Percentiles rank a stretch among this genome's conserved stretches.
phyloP scores from a whole-genome alignment of 345 rosid species.

The Euphorbia tirucalli region DNA sequence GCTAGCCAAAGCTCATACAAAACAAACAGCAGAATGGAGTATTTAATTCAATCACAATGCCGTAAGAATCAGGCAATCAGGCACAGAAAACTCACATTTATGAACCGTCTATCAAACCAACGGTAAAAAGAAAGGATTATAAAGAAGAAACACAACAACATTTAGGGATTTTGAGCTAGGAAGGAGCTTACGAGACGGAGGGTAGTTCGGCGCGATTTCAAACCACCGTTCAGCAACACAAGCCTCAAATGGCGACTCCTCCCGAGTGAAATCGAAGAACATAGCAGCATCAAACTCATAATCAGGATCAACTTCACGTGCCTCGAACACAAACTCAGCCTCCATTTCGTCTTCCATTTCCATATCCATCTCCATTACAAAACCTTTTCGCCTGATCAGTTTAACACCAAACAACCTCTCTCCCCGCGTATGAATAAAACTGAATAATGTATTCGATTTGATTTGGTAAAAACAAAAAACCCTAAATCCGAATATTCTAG shows the following conservation, averaged over 20 bases:
- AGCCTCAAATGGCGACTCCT: constrained; percentile 61
- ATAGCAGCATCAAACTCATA: constrained; percentile 91
- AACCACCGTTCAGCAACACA: constrained; percentile 73
- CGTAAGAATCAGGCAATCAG: background rate
- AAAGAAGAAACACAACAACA: background rate
- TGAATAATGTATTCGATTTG: background rate
- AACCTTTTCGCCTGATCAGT: background rate
- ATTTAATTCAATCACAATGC: background rate
- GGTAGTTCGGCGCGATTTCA: constrained; percentile 57
- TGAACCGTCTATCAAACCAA: background rate
- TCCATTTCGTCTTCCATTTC: constrained; percentile 49
- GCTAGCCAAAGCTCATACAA: background rate
- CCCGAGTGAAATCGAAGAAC: constrained; percentile 73
- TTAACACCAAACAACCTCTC: background rate
- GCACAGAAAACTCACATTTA: background rate
- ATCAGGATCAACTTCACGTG: constrained; percentile 67
- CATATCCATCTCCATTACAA: constrained; percentile 16
- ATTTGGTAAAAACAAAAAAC: background rate
- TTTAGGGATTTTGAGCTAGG: background rate
- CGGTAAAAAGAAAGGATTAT: background rate
- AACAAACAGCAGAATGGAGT: background rate
- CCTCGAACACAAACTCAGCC: constrained; percentile 59
- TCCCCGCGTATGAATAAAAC: background rate
- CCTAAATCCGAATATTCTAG: constrained; percentile 1
- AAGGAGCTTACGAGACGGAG: constrained; percentile 83